Evolutionary conservation across 164 flowering plant species (phyloP).

Genomic region (Nymphaea colorata): DNA sequence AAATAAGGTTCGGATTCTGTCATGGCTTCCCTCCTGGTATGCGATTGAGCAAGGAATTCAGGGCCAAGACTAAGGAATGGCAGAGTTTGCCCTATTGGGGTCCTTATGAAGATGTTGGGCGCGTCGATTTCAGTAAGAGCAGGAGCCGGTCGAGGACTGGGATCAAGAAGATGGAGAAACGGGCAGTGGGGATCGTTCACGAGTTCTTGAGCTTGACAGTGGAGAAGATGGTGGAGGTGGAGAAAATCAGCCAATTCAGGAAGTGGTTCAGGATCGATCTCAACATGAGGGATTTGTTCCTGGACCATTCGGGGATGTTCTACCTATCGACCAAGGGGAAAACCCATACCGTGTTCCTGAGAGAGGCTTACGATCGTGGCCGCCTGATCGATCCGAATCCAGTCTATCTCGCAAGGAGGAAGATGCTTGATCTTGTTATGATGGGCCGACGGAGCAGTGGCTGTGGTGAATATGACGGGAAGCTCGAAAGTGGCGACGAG

Average conservation of each 20-base stretch:
- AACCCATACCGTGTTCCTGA: conserved; percentile 63
- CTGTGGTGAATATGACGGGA: background rate
- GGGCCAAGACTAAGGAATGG: conserved; percentile 76
- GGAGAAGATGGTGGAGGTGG: conserved; percentile 79
- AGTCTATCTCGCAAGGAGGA: conserved; percentile 63
- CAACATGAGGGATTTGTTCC: conserved; percentile 74
- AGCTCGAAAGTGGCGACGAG: background rate
- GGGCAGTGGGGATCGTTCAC: conserved; percentile 77
- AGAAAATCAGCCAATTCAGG: conserved; percentile 91
- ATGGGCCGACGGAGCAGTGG: conserved; percentile 48
- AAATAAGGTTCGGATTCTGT: conserved; percentile 42
- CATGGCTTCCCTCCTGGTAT: conserved; percentile 78
- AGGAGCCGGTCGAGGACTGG: conserved; percentile 25
- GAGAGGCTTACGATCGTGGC: conserved; percentile 80
- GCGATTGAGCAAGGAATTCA: conserved; percentile 62
- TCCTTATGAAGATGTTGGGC: conserved; percentile 54
- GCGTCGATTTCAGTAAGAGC: conserved; percentile 9
- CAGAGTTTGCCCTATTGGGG: conserved; percentile 59
- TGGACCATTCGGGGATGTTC: conserved; percentile 89
- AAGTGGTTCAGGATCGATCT: conserved; percentile 77
- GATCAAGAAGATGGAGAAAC: conserved; percentile 45
- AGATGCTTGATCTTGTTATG: conserved; percentile 71
- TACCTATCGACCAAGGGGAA: conserved; percentile 78
- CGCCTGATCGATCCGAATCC: conserved; percentile 62
- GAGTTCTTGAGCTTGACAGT: conserved; percentile 84